phyloP scores from a whole-genome alignment of 257 asterid species.

The Lantana camara region DNA sequence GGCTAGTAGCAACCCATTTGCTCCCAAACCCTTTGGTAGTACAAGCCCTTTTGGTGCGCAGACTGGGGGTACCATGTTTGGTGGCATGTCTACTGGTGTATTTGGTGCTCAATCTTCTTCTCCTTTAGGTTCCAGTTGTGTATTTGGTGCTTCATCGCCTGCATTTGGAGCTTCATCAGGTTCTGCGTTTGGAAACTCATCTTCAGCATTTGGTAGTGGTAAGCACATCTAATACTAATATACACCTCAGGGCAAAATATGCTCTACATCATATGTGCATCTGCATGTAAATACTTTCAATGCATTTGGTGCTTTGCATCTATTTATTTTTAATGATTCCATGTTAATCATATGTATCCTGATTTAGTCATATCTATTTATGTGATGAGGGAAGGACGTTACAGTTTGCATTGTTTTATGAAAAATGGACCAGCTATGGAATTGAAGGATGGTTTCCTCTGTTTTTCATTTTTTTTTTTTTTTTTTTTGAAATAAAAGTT shows the following conservation, averaged over 20 bases:
- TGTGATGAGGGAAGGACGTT: too few relatives aligned
- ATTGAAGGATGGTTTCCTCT: too few relatives aligned
- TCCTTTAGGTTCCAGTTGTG: constrained; percentile 81
- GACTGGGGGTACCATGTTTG: constrained; percentile 83
- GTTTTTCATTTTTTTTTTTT: constrained; percentile 10
- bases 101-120: constrained; percentile 89
- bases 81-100: constrained; percentile 90
- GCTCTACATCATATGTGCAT: background rate
- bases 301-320: background rate
- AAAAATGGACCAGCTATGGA: too few relatives aligned
- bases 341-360: too few relatives aligned
- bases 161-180: constrained; percentile 86
- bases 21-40: constrained; percentile 90
- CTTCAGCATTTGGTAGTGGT: constrained; percentile 74
- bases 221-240: constrained; percentile 29
- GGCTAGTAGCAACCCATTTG: constrained; percentile 85
- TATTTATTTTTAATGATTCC: background rate
- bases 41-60: constrained; percentile 87
- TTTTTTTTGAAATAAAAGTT: too few relatives aligned
- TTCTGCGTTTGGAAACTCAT: constrained; percentile 75
- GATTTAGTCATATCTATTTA: background rate
- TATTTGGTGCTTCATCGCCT: constrained; percentile 84
- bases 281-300: background rate
- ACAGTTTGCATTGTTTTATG: too few relatives aligned
- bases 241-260: background rate